Evolutionary conservation across 345 rosid species (phyloP).

Genomic region (Populus simonii): DNA sequence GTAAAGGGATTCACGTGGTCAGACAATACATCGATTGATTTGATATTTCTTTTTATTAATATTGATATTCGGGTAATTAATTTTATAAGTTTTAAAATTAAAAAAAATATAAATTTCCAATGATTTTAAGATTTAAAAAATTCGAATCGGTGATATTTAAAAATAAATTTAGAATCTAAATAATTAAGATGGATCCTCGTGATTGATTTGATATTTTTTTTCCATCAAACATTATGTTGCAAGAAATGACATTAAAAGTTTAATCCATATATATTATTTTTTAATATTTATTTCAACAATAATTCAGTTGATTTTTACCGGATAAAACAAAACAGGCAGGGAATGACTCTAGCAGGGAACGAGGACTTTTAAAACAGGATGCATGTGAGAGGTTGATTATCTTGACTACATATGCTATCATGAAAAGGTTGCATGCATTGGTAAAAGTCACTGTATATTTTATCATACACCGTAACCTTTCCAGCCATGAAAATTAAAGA

Average conservation of each 20-base stretch:
- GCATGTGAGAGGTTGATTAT: slow-evolving; percentile 22
- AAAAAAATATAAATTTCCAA: rapidly evolving
- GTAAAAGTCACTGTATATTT: not conserved
- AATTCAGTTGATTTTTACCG: not conserved
- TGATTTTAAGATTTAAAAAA: too few species aligned
- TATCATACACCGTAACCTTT: not conserved
- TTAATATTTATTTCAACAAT: not conserved
- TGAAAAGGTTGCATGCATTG: slow-evolving; percentile 7
- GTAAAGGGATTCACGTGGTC: not conserved
- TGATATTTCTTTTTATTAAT: too few species aligned
- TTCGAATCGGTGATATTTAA: too few species aligned
- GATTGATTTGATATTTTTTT: too few species aligned
- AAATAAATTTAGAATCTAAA: too few species aligned
- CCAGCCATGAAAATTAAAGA: not conserved
- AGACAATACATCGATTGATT: too few species aligned
- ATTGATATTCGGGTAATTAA: too few species aligned
- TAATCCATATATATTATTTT: too few species aligned
- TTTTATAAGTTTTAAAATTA: too few species aligned
- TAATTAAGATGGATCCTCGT: too few species aligned
- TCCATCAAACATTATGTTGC: too few species aligned
- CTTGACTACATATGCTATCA: not conserved
- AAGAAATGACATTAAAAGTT: too few species aligned
- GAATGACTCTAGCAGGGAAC: not conserved
- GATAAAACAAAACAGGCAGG: not conserved
- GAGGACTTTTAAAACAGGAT: slow-evolving; percentile 8